Percentiles rank a stretch among this genome's conserved stretches.
phyloP scores from a whole-genome alignment of 108 stramenopile genomes.

The Schizochytrium sp. region DNA sequence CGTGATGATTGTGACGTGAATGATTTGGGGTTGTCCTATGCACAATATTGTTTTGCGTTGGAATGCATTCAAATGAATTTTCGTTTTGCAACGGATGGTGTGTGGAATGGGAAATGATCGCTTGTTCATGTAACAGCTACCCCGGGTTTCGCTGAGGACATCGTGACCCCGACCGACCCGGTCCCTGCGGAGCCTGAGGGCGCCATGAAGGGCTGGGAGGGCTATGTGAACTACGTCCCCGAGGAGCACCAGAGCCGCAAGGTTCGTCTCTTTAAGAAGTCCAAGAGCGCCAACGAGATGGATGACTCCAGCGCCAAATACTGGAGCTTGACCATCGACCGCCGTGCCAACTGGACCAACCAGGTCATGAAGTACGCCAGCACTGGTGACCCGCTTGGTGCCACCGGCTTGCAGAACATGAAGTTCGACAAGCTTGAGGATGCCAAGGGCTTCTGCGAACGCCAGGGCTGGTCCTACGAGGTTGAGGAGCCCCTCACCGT shows the following conservation, averaged over 20 bases:
- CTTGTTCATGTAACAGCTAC: neutral
- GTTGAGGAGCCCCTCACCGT: conserved; percentile 80
- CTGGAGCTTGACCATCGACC: conserved; percentile 53
- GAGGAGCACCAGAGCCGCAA: neutral
- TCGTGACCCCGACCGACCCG: neutral
- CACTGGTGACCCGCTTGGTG: conserved; percentile 89
- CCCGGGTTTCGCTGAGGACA: conserved; percentile 2
- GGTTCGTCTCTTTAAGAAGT: conserved; percentile 44
- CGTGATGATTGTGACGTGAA: no score
- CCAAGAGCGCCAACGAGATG: conserved; percentile 12
- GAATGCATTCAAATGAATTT: no score
- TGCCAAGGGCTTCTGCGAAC: conserved; percentile 89
- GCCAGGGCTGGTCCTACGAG: conserved; percentile 90
- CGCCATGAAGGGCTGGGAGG: conserved; percentile 28
- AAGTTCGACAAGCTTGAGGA: conserved; percentile 86
- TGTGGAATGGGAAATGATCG: neutral
- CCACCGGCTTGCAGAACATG: conserved; percentile 79
- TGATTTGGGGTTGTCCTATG: no score
- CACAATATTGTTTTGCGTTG: no score
- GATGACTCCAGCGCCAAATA: neutral
- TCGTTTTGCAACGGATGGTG: neutral
- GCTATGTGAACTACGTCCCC: neutral
- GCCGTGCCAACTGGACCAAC: conserved; percentile 79
- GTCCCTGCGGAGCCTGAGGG: neutral
- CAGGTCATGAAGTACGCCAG: conserved; percentile 96